A percentile compares a stretch with the other conserved stretches of the same genome.
phyloP scores from a whole-genome alignment of 2,329 filamentous ascomycete genomes.

The Biscogniauxia marginata region DNA sequence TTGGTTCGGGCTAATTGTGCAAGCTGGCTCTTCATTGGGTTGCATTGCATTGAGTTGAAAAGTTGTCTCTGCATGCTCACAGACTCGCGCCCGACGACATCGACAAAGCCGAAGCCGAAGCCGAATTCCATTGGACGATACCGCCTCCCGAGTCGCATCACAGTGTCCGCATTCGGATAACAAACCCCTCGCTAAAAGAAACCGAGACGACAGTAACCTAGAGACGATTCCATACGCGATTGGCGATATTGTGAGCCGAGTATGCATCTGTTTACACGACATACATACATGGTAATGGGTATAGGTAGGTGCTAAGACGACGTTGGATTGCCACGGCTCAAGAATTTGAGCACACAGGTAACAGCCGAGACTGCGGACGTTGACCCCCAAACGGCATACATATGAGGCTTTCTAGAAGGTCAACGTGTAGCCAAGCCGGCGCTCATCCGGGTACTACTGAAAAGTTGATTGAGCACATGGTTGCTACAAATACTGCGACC shows the following conservation, averaged over 20 bases:
- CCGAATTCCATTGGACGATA: not conserved
- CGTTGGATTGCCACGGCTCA: not conserved
- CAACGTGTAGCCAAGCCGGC: not conserved
- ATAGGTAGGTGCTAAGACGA: not conserved
- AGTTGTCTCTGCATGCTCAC: not conserved
- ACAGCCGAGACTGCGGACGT: not conserved
- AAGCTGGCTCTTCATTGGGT: not conserved
- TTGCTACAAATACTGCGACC: not conserved
- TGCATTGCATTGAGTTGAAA: not conserved
- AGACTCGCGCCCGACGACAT: not conserved
- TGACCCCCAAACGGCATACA: not conserved
- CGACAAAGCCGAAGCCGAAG: not conserved
- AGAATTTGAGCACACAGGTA: not conserved
- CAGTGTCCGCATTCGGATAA: not conserved
- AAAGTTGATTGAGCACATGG: not conserved
- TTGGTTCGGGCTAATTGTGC: slow-evolving; percentile 32
- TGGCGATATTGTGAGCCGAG: not conserved
- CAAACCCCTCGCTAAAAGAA: not conserved
- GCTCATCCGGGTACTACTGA: not conserved
- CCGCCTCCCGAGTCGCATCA: not conserved
- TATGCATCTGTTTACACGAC: not conserved
- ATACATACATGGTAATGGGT: not conserved
- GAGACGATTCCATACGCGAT: not conserved
- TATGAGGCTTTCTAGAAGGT: not conserved
- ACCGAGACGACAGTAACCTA: not conserved